Evolutionary conservation across 768 basidiomycete genomes (phyloP).

Genomic region (Pleurotus platypus): DNA sequence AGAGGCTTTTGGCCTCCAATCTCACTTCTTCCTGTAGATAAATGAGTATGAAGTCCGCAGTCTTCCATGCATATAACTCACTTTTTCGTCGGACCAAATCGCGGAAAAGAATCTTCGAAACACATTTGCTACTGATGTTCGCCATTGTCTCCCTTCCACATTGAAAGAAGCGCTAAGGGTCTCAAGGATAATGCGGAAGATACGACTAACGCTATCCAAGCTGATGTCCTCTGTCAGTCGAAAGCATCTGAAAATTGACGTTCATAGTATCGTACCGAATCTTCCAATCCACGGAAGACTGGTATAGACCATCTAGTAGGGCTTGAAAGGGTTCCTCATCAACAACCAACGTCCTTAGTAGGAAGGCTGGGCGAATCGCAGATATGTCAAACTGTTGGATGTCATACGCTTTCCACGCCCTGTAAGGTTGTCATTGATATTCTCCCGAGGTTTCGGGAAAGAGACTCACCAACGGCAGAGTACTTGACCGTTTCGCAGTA

Average conservation of each 20-base stretch:
- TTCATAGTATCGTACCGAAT: conserved; percentile 36
- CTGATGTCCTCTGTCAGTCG: conserved; percentile 24
- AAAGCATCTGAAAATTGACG: background rate
- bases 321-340: conserved; percentile 60
- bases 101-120: conserved; percentile 59
- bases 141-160: conserved; percentile 68
- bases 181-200: conserved; percentile 67
- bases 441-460: background rate
- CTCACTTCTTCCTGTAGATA: conserved; percentile 65
- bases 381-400: conserved; percentile 54
- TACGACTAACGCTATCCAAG: conserved; percentile 44
- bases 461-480: conserved; percentile 55
- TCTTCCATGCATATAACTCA: conserved; percentile 20
- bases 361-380: conserved; percentile 47
- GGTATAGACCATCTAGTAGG: conserved; percentile 40
- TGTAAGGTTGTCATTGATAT: conserved; percentile 20
- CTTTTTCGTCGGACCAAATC: conserved; percentile 63
- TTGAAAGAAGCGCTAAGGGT: conserved; percentile 58
- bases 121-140: conserved; percentile 53
- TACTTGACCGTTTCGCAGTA: conserved; percentile 55
- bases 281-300: conserved; percentile 39
- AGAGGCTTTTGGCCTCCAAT: conserved; percentile 51
- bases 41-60: background rate
- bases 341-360: conserved; percentile 59
- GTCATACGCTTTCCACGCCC: conserved; percentile 67